Evolutionary conservation across 495 filamentous ascomycete species (phyloP).

Genomic region (Tuber borchii): DNA sequence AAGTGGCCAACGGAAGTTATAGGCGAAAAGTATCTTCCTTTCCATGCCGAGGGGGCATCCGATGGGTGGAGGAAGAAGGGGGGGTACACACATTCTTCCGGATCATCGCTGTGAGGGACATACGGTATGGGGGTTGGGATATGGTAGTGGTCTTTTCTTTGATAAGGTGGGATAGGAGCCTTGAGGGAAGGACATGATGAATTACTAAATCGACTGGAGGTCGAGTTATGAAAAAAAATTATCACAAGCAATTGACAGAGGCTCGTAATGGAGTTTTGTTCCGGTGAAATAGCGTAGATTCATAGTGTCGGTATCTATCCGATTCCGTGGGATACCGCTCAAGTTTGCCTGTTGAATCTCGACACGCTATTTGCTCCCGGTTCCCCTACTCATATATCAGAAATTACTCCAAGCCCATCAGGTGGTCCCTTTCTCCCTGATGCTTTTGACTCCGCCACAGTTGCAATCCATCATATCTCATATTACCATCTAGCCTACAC

Average conservation of each 20-base stretch:
- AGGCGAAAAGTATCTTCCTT: constrained; percentile 3
- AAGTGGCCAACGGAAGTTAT: neutral
- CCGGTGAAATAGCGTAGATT: neutral
- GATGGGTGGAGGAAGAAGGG: constrained; percentile 1
- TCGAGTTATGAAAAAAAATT: neutral
- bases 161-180: neutral
- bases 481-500: neutral
- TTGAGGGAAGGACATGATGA: neutral
- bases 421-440: neutral
- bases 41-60: neutral
- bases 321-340: neutral
- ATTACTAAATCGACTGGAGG: neutral
- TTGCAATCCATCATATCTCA: constrained; percentile 5
- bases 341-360: neutral
- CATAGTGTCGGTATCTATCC: neutral
- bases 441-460: neutral
- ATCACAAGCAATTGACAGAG: neutral
- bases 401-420: neutral
- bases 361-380: neutral
- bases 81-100: neutral
- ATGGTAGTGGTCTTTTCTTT: neutral
- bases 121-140: neutral
- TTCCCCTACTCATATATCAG: constrained; percentile 3
- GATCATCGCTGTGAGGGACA: neutral
- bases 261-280: neutral